Evolutionary conservation across 164 flowering plant species (phyloP), one percentile per base, ranked within the genome.

Genomic region (Annona cherimola): DNA sequence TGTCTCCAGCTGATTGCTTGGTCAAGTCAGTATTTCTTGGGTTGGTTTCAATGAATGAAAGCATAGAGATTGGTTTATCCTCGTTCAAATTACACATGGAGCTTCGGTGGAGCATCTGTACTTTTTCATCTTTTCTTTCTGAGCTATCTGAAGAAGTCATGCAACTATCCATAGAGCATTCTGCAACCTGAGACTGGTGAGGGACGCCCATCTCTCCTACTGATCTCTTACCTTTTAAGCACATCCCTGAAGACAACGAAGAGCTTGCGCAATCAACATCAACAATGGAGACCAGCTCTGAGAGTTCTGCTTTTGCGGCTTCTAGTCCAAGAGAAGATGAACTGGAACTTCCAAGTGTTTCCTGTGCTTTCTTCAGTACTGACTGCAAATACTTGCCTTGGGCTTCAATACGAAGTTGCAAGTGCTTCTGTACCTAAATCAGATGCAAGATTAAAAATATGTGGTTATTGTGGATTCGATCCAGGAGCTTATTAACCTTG

Each of bases 371-470:
- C 76, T 76, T 83, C 20, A 96, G 76, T 42, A 92, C 96, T 16
- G 92, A 83, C 45, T 92, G 95, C 44, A 96, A 78, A 70, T 96
- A 93, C 78, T 86, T 90, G 61, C 98, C 97, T 83, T 95, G 99
- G 3, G 99, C 94, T 79, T 93, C 99, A 43, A 95, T 95, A 70
- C 98, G 76, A 66, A 93, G 86, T 87, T 93, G 99, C 81, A 95
- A 81, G 81, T 87, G 99, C 68, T 86, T 87, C 76, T 93, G 98
- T 69, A 95, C 99, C 99, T 95, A 83, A 60, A 78, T 69, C 62
- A 69, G 19, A 44, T 12, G 42, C n/a, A 41, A 7, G 54, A 71
- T 20, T 39, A 61, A 26, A 41, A 39, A 6, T 26, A 26, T 8
- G 9, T n/a, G 4, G 12, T 50, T 12, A 50, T 50, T 50, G 2